A percentile compares a stretch with the other conserved stretches of the same genome.
Conservation (phyloP, 140 eudicot genomes). For the Senecio squalidus region DNA sequence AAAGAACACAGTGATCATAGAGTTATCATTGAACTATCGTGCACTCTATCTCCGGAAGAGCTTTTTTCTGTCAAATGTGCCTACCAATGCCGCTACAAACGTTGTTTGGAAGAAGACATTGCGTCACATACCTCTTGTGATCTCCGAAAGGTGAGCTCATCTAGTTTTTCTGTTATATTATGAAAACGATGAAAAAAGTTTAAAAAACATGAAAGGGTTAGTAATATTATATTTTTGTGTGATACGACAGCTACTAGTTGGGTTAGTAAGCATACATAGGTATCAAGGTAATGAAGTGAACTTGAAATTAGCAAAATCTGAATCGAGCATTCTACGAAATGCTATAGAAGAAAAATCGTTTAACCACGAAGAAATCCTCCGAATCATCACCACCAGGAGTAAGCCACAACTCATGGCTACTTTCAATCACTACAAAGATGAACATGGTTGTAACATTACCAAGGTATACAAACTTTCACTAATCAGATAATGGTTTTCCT, state of each 20-base stretch:
- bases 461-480: slow-evolving; percentile 41
- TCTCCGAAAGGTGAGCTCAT: slow-evolving; percentile 46
- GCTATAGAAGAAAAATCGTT: slow-evolving; percentile 44
- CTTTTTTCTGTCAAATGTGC: slow-evolving; percentile 58
- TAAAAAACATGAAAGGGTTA: too few relatives aligned
- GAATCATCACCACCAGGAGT: slow-evolving; percentile 81
- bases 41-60: slow-evolving; percentile 57
- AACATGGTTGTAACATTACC: slow-evolving; percentile 56
- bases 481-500: not conserved
- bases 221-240: not conserved
- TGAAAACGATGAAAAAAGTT: too few relatives aligned
- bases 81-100: slow-evolving; percentile 62
- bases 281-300: slow-evolving; percentile 53
- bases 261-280: slow-evolving; percentile 65
- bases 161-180: not conserved
- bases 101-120: slow-evolving; percentile 72
- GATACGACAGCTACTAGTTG: slow-evolving; percentile 53
- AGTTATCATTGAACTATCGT: slow-evolving; percentile 55
- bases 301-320: slow-evolving; percentile 51
- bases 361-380: slow-evolving; percentile 60
- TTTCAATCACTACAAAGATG: slow-evolving; percentile 61
- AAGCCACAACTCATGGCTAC: slow-evolving; percentile 75
- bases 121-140: slow-evolving; percentile 56
- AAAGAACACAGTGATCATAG: slow-evolving; percentile 36
- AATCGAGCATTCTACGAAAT: slow-evolving; percentile 48